phyloP scores from a whole-genome alignment of 768 basidiomycete genomes.

The Macrocybe gigantea region DNA sequence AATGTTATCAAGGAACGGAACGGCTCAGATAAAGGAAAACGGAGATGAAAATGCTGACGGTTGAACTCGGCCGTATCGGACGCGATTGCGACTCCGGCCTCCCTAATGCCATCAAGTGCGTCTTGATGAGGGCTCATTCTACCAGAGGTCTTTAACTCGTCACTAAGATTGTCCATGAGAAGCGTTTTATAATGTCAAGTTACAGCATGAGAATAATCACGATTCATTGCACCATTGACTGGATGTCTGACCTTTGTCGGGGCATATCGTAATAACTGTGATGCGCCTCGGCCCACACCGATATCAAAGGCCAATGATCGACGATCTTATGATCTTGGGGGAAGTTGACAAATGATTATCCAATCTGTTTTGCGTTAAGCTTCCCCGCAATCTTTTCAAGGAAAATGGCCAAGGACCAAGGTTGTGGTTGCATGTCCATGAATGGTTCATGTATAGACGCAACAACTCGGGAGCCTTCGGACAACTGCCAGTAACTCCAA shows the following conservation, averaged over 20 bases:
- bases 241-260: background rate
- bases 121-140: constrained; percentile 8
- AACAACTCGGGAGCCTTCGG: too few relatives aligned
- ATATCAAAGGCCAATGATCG: too few relatives aligned
- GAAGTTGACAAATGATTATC: too few relatives aligned
- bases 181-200: background rate
- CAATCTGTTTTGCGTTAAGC: too few relatives aligned
- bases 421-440: too few relatives aligned
- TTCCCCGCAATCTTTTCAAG: too few relatives aligned
- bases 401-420: too few relatives aligned
- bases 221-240: constrained; percentile 2
- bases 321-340: too few relatives aligned
- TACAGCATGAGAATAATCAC: background rate
- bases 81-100: constrained; percentile 23
- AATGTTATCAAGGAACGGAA: background rate
- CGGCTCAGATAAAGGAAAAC: background rate
- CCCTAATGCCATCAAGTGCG: constrained; percentile 21
- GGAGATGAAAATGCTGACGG: constrained; percentile 11
- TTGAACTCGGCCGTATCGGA: constrained; percentile 30
- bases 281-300: too few relatives aligned
- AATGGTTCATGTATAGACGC: too few relatives aligned
- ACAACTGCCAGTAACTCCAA: too few relatives aligned
- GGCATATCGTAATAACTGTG: background rate
- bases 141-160: background rate
- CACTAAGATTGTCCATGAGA: background rate